Conservation (phyloP, 768 basidiomycete species). For the Boletus sensibilis region DNA sequence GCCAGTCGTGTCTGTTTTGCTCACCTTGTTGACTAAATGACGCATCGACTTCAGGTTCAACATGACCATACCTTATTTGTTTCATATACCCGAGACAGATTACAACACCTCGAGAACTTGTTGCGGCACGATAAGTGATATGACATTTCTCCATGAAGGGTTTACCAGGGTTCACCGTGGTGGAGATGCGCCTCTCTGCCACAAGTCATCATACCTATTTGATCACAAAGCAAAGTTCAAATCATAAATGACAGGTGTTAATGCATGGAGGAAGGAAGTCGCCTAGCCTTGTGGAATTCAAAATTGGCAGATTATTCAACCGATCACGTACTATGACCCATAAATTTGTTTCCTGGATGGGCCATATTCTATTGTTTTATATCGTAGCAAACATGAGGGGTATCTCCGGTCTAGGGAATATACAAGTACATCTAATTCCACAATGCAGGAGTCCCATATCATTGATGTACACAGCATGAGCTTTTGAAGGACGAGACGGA, state of each 20-base stretch:
- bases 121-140: background rate
- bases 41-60: background rate
- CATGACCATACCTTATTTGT: conserved; percentile 7
- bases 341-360: background rate
- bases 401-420: conserved; percentile 24
- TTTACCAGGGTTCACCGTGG: background rate
- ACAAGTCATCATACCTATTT: background rate
- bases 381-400: conserved; percentile 13
- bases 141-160: conserved; percentile 6
- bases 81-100: conserved; percentile 1
- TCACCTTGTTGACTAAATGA: background rate
- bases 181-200: background rate
- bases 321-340: conserved; percentile 20
- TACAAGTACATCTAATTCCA: conserved; percentile 19
- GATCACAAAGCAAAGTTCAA: background rate
- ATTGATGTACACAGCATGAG: conserved; percentile 3
- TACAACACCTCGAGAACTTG: background rate
- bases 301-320: background rate
- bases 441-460: conserved; percentile 14
- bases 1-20: background rate
- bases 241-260: background rate
- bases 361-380: background rate
- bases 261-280: background rate
- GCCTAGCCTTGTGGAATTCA: background rate
- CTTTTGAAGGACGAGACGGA: background rate